Base-by-base conservation (phyloP, 176 grass and related monocot species). In the Raddia distichophylla region DNA sequence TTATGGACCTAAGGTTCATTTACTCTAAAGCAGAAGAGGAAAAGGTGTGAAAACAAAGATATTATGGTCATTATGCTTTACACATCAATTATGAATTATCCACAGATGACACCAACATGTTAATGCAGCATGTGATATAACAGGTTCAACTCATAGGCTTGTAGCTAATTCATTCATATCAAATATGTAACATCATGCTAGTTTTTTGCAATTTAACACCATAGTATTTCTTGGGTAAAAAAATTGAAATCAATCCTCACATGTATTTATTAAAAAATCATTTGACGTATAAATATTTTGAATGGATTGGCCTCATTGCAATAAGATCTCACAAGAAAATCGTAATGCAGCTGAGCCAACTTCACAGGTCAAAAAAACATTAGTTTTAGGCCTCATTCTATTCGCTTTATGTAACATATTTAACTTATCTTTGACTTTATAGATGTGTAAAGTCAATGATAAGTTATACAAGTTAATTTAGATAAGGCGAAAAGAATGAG, bases 11-110 rank as follows among this genome's bases (percentile, higher is more conserved):
- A 27, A 0, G 27, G 27, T 27, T 27, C 27, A 27, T 27, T 27
- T 27, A 27, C 27, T 27, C 27, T 27, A 27, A 27, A 27, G 27
- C 27, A 27, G 27, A 27, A 27, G 10, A 54, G 10, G 6, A 19
- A 27, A 75, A 42, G 14, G 63, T 77, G 73, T 51, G 54, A 22
- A 68, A 75, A 67, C 7, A 22, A 49, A 49, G 51, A 76, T 60
- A 9, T 13, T 33, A 27, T 3, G 48, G 73, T 17, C 52, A 67
- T 13, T 67, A 57, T 65, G 12, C 49, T 79, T 73, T 46, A 13
- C 19, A 77, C 60, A 10, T 67, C 27, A 63, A 70, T 69, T 27
- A 27, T 27, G 0, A 27, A 27, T 27, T 27, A 27, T 79, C 20
- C 22, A 78, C 15, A 34, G 18, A 70, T 47, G 7, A 73, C 19